Conservation (phyloP, 176 grass and related monocot genomes). For the Rhipidocladum racemiflorum region DNA sequence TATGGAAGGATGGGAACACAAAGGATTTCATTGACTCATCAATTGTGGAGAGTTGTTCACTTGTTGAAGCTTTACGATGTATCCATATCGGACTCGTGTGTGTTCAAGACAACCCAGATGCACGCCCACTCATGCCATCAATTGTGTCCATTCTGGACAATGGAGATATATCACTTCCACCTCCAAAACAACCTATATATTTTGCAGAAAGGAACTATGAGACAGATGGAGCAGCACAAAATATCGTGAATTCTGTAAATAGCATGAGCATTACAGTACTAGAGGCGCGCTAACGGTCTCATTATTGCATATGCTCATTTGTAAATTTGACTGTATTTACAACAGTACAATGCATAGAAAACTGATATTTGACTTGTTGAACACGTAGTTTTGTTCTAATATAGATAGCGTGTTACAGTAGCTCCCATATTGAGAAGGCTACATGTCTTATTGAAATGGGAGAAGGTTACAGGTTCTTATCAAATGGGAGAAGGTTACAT, state of each 20-base stretch:
- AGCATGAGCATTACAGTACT: neutral
- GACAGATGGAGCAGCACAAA: neutral
- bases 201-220: neutral
- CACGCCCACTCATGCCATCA: constrained; percentile 46
- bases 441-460: too few relatives aligned
- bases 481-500: neutral
- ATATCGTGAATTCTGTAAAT: neutral
- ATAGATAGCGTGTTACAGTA: neutral
- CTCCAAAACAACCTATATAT: constrained; percentile 31
- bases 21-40: neutral
- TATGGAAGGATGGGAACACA: constrained; percentile 25
- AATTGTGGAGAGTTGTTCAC: neutral
- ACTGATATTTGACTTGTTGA: neutral
- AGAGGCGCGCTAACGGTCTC: neutral
- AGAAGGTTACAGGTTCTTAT: neutral
- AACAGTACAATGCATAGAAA: neutral
- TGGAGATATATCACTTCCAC: neutral
- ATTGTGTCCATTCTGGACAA: constrained; percentile 43
- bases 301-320: neutral
- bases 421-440: too few relatives aligned
- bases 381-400: neutral
- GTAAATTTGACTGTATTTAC: neutral
- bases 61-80: constrained; percentile 33
- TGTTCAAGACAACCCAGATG: constrained; percentile 36
- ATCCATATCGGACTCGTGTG: constrained; percentile 41